Evolutionary conservation across 306 rosid species (phyloP), one percentile per base, ranked within the genome.

Genomic region (Lathyrus sativus): DNA sequence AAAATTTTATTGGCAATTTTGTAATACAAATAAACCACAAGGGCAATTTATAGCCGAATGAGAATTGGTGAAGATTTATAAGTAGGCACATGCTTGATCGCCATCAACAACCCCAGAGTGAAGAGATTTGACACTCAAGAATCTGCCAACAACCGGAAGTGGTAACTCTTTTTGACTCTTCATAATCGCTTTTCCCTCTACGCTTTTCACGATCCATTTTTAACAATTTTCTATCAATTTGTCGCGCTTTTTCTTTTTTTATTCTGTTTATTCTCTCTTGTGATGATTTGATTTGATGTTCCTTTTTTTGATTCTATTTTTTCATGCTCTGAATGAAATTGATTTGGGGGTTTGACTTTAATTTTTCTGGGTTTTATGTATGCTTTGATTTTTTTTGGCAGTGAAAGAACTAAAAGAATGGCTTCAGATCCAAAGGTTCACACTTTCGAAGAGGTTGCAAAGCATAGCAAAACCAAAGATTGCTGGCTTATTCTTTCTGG

Each of bases 401-500:
- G 96, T 60, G 76, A 15, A 31, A 56, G 57, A 43, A 12, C 9
- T n/a, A 46, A 1, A 79, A 79, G 85, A 59, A 78, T 92, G 96
- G 86, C 86, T 74, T 86, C 89, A 79, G 90, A 89, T 86, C 85
- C 75, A 15, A 92, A 86, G 79, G 10, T 79, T 73, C 88, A 85
- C 79, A 1, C 12, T 12, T 89, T 87, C 58, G 92, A 84, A 9
- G 96, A 87, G 18, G 96, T 89, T 39, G 76, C 75, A 37, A 83
- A 83, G 82, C 98, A 92, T 81, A 86, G 82, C 78, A 62, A 83
- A 68, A 83, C 85, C 68, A 82, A 88, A 82, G 98, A 92, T 86
- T 92, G 98, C 68, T 92, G 98, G 96, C 86, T 92, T 53, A 31
- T 92, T 49, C 80, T 92, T 43, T 74, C 87, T 31, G 96, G 96